These are phyloP conservation scores for Cystobasidium sp. DNA, from an alignment of 1,284 basidiomycete species.

Conservation along the genomic window DNA sequence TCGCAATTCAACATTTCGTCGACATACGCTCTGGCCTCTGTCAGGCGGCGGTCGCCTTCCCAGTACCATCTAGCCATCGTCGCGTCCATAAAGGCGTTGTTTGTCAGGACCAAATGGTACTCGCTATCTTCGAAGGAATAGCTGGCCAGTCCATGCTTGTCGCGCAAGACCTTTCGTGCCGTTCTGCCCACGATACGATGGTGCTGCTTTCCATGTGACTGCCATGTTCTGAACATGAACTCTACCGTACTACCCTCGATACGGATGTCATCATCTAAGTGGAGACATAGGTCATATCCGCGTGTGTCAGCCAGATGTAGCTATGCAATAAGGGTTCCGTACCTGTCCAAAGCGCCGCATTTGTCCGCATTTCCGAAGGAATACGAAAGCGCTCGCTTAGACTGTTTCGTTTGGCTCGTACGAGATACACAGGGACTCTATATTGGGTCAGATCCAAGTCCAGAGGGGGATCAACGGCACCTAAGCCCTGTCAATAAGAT, in stretches of 20 bases:
- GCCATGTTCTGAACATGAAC: constrained; percentile 19
- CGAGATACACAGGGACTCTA: constrained; percentile 28
- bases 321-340: background rate
- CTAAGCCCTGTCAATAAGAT: constrained; percentile 12
- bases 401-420: constrained; percentile 21
- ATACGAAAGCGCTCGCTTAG: constrained; percentile 24
- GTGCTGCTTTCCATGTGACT: background rate
- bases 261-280: constrained; percentile 19
- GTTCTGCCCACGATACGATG: constrained; percentile 23
- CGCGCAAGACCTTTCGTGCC: background rate
- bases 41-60: constrained; percentile 2
- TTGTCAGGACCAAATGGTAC: constrained; percentile 28
- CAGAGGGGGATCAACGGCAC: constrained; percentile 10
- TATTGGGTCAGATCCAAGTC: background rate
- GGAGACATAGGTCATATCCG: background rate
- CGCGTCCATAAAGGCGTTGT: constrained; percentile 25
- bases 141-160: background rate
- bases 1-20: constrained; percentile 36
- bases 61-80: constrained; percentile 38
- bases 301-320: no score
- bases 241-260: background rate
- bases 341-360: constrained; percentile 24
- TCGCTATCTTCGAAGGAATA: background rate
- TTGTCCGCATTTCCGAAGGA: constrained; percentile 20
- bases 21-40: constrained; percentile 21